Evolutionary conservation across 345 rosid genomes (phyloP), one percentile per base, ranked within the genome.

Genomic region (Carallia brachiata): DNA sequence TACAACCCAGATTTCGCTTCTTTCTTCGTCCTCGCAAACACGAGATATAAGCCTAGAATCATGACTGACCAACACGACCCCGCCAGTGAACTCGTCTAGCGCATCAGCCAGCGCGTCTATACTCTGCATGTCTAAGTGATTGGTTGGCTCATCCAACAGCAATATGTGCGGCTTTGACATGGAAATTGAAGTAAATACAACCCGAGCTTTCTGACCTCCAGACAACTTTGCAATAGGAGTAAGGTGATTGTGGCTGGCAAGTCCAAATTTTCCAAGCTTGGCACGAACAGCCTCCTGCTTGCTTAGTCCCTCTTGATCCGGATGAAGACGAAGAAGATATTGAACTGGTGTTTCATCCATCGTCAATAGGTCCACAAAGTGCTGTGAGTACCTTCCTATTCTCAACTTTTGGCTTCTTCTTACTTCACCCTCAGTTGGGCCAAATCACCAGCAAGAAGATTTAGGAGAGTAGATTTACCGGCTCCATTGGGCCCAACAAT

Each of bases 401-500:
- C 97, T 85, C 80, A 95, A 78, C 77, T 92, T 90, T 75, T 92
- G 97, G 69, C 97, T 92, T 80, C 93, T 84, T 69, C 92, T 76
- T 62, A 83, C 84, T 81, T 90, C 97, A 71, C 99, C 99, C 67
- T 89, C 97, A 0, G 78, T 80, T 16, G 99, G 92, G 71, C 81
- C 76, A 95, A 77, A 80, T 90, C 99, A 39, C 97, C 97, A 28
- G 98, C 97, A 52, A 95, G 93, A 73, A 95, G 97, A 79, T 92
- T 95, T 72, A 92, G 77, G 31, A 95, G 78, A 59, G 99, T 92
- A 61, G 97, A 92, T 72, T 95, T 95, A 59, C 97, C 99, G 61
- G 99, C 99, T 63, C 99, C 98, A 52, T 89, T 92, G 36, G 99
- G 97, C 68, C 99, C 99, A 62, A 90, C 92, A 36, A 92, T 92